A percentile compares a stretch with the other conserved stretches of the same genome.
Conservation (phyloP, 495 filamentous ascomycete species). For the Penicillium waksmanii region DNA sequence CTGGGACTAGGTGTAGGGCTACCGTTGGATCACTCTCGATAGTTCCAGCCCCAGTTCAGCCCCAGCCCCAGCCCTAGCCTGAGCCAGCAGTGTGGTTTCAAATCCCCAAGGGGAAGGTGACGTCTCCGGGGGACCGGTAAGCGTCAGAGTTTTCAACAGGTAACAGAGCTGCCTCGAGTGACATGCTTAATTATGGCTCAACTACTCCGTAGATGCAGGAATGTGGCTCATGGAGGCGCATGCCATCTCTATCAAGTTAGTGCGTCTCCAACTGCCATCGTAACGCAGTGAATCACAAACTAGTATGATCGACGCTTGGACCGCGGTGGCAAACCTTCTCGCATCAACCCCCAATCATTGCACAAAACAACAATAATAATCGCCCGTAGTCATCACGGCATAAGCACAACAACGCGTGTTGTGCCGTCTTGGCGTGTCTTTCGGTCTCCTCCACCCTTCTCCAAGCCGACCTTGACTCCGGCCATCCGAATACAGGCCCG, state of each 20-base stretch:
- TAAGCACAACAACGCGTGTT: background rate
- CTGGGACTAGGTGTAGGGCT: background rate
- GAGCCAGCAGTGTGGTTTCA: background rate
- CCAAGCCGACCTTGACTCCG: background rate
- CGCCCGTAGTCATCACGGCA: background rate
- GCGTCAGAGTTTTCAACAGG: slow-evolving; percentile 18
- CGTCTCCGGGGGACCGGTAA: slow-evolving; percentile 15
- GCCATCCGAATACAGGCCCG: background rate
- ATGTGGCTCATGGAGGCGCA: slow-evolving; percentile 1
- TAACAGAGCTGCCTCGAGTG: background rate
- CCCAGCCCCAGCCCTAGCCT: too few relatives aligned
- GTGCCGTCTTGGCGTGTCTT: slow-evolving; percentile 2
- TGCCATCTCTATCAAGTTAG: background rate
- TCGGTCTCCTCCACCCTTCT: background rate
- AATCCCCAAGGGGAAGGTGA: slow-evolving; percentile 4
- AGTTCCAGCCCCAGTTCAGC: too few relatives aligned
- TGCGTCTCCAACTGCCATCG: background rate
- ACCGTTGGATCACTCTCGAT: background rate
- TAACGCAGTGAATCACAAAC: background rate
- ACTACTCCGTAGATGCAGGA: background rate
- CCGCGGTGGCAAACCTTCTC: background rate
- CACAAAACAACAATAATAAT: background rate
- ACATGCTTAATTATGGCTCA: slow-evolving; percentile 10
- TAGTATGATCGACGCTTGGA: background rate
- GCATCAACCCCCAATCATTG: background rate